Percentiles rank a stretch among this genome's conserved stretches.
Conservation (phyloP, 148 eudicot genomes). For the Nepenthes mirabilis region DNA sequence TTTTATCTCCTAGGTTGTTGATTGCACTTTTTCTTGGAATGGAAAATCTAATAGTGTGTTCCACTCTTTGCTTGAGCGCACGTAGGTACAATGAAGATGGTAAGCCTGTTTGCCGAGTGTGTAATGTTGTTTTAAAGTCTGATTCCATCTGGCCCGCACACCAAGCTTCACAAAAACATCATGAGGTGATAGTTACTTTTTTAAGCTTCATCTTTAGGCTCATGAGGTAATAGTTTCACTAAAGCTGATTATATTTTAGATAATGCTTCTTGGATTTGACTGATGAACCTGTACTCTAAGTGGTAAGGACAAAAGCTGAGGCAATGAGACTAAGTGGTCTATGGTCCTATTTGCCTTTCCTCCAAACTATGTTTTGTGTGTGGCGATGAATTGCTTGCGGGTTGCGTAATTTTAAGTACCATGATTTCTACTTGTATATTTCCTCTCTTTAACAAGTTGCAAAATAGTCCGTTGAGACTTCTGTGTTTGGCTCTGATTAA, state of each 20-base stretch:
- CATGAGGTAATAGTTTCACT: constrained; percentile 48
- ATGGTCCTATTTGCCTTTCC: too few species aligned
- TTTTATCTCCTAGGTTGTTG: background rate
- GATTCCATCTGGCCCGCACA: constrained; percentile 80
- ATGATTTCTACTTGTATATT: too few species aligned
- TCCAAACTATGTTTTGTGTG: too few species aligned
- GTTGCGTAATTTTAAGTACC: too few species aligned
- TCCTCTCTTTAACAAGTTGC: too few species aligned
- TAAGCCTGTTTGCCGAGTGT: constrained; percentile 86
- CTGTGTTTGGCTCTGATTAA: too few species aligned
- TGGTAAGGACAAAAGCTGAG: too few species aligned
- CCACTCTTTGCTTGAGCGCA: background rate
- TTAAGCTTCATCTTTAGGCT: background rate
- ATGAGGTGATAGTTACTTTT: constrained; percentile 41
- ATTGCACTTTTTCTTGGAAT: background rate
- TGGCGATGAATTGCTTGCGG: too few species aligned
- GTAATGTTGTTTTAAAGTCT: constrained; percentile 66
- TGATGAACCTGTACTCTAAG: too few species aligned
- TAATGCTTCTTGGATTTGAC: background rate
- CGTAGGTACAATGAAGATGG: constrained; percentile 80
- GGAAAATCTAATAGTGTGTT: constrained; percentile 2
- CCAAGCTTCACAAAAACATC: constrained; percentile 84
- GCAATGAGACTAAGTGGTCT: too few species aligned
- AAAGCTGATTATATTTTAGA: background rate
- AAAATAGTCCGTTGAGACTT: too few species aligned